A percentile compares a stretch with the other conserved stretches of the same genome.
These are phyloP conservation scores for Telopea speciosissima DNA, from an alignment of 177 flowering plant genomes.

Conservation along the genomic window DNA sequence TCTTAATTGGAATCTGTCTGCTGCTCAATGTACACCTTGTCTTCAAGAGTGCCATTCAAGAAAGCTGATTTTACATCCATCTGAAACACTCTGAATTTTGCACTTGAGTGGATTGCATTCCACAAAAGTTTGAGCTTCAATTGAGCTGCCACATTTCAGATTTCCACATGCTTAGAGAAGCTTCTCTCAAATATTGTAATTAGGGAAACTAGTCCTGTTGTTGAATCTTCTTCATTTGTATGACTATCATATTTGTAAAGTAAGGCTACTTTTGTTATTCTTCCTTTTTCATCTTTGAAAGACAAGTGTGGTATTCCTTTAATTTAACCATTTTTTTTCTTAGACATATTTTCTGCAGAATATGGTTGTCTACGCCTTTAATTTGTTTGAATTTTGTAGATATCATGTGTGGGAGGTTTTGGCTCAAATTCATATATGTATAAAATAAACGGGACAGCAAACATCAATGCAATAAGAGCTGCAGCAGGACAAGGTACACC, in stretches of 20 bases:
- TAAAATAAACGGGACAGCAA: slow-evolving; percentile 95
- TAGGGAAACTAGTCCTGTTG: no score
- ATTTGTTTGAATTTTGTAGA: slow-evolving; percentile 28
- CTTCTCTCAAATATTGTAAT: no score
- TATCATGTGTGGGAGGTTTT: slow-evolving; percentile 96
- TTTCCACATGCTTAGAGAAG: no score
- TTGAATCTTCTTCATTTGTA: not conserved
- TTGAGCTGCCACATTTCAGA: no score
- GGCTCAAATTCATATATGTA: slow-evolving; percentile 89
- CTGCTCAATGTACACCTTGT: no score
- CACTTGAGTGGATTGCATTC: no score
- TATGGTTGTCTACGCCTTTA: not conserved
- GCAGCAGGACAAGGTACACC: slow-evolving; percentile 80
- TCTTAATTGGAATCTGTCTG: no score
- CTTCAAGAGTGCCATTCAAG: no score
- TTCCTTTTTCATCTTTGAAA: not conserved
- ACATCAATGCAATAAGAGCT: slow-evolving; percentile 90
- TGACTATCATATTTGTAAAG: not conserved
- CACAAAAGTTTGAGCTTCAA: no score
- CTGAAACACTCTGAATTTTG: no score
- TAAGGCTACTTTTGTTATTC: not conserved
- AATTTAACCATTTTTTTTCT: not conserved
- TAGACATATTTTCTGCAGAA: slow-evolving; percentile 3
- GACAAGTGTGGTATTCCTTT: not conserved
- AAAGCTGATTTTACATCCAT: no score